Conservation (phyloP, 306 rosid species). For the Vicia sativa region DNA sequence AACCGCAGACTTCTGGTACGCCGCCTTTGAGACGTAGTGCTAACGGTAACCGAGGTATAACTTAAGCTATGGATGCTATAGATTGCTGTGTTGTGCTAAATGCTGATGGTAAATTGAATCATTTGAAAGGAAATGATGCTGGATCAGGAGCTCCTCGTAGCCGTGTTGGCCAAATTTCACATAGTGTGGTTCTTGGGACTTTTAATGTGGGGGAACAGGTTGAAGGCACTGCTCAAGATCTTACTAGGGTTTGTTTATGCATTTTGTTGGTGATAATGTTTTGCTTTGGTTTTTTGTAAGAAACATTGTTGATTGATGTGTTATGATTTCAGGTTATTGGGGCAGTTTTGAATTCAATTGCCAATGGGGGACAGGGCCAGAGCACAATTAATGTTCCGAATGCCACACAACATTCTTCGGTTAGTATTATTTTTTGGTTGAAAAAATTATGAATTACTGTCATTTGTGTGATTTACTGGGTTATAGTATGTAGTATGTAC, state of each 20-base stretch:
- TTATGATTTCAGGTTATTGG: constrained; percentile 77
- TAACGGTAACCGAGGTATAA: constrained; percentile 53
- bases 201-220: constrained; percentile 93
- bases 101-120: constrained; percentile 21
- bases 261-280: not conserved
- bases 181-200: constrained; percentile 95
- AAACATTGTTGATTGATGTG: constrained; percentile 12
- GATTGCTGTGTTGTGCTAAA: constrained; percentile 25
- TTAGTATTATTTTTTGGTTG: constrained; percentile 48
- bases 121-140: constrained; percentile 64
- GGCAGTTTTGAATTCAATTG: constrained; percentile 88
- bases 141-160: constrained; percentile 62
- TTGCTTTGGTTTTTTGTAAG: constrained; percentile 13
- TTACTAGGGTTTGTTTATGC: constrained; percentile 62
- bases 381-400: constrained; percentile 47
- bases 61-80: constrained; percentile 21
- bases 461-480: constrained; percentile 15
- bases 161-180: constrained; percentile 89
- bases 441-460: constrained; percentile 25
- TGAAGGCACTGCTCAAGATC: constrained; percentile 83
- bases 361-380: constrained; percentile 79
- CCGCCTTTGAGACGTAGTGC: constrained; percentile 56
- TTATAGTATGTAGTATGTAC: not conserved
- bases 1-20: constrained; percentile 57
- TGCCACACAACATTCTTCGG: constrained; percentile 56